Base-by-base conservation (phyloP, 495 filamentous ascomycete genomes). In the Hyaloscypha finlandica region DNA sequence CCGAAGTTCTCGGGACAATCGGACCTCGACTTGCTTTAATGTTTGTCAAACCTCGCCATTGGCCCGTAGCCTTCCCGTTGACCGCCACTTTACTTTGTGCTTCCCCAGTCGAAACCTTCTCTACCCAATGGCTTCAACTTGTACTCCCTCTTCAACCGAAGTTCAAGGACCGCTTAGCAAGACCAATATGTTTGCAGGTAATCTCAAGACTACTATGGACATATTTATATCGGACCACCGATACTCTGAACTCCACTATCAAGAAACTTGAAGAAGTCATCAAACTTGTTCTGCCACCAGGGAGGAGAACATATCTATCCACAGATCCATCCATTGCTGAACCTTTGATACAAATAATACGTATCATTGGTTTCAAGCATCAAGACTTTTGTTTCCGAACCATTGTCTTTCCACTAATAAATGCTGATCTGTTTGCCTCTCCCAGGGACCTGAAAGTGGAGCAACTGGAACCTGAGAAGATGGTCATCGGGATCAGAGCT, bases 141-240 rank as follows among this genome's bases (percentile, higher is more conserved):
- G 83, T 96, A 25, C 83, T 89, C 45, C 86, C 88, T 45, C 81
- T 95, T 19, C 90, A 93, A 55, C 80, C 89, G 14, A 89, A 87
- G 70, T 81, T 96, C 35, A 97, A 95, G 70, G 95, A 98, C 75
- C 87, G 94, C 31, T 83, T 83, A 53, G 89, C 90, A 11, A 85
- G 91, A 72, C 89, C 89, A n/a, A 83, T 90, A 29, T 93, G 91
- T 57, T 83, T 99, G 42, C 90, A 97, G 70, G 93, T 92, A 19
- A 88, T 97, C 53, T 96, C 94, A 48, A 89, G 94, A 63, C 81
- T 99, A n/a, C 81, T 97, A 3, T 99, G 95, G 95, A 94, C 92
- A 1, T 99, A 97, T 78, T 84, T 98, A 30, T 97, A 96, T 75
- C 87, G 94, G 83, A 89, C 78, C 61, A 85, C 84, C 5, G 96